Percentiles rank a stretch among this genome's conserved stretches.
These are phyloP conservation scores for Vigna angularis DNA, from an alignment of 306 rosid species.

Conservation along the genomic window DNA sequence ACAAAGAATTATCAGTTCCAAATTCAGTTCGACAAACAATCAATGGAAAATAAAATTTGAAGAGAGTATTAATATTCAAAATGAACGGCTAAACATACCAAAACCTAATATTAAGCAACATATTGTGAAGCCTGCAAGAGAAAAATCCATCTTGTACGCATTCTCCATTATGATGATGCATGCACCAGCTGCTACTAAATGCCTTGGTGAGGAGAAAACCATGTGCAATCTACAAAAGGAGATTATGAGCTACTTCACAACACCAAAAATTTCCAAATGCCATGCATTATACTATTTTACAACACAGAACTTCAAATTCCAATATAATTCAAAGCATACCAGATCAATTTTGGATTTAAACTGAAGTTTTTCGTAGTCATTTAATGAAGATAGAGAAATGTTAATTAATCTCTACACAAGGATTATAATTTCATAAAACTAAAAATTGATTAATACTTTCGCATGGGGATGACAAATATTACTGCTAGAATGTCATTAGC, in stretches of 20 bases:
- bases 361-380: conserved; percentile 3
- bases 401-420: conserved; percentile 10
- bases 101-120: conserved; percentile 92
- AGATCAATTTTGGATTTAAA: conserved; percentile 15
- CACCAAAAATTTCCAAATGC: not conserved
- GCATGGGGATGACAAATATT: conserved; percentile 27
- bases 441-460: conserved; percentile 26
- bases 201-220: conserved; percentile 98
- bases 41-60: conserved; percentile 13
- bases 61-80: conserved; percentile 29
- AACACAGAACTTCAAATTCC: not conserved
- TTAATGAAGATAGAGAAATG: not conserved
- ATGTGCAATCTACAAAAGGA: conserved; percentile 77
- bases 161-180: conserved; percentile 85
- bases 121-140: conserved; percentile 74
- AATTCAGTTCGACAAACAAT: conserved; percentile 31
- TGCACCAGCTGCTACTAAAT: conserved; percentile 90
- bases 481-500: conserved; percentile 18
- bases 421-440: conserved; percentile 26
- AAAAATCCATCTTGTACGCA: conserved; percentile 84
- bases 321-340: conserved; percentile 20
- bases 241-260: conserved; percentile 25
- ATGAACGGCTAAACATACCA: conserved; percentile 63
- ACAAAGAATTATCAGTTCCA: conserved; percentile 6
- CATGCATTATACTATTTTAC: no score